phyloP scores from a whole-genome alignment of 2,329 filamentous ascomycete genomes.

The Claviceps cyperi region DNA sequence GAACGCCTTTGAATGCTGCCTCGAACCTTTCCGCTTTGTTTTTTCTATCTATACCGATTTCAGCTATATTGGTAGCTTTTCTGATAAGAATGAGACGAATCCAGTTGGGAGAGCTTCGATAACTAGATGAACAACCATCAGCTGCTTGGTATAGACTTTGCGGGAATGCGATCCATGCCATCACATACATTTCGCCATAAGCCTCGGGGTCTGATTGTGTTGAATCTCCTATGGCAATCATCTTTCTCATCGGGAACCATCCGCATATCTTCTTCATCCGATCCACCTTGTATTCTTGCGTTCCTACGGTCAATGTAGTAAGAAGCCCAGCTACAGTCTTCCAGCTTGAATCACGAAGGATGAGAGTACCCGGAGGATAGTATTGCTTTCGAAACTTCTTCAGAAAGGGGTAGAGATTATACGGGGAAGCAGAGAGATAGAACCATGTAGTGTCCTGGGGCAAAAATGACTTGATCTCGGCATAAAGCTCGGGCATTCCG shows the following conservation, averaged over 20 bases:
- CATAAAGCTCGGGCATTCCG: conserved; percentile 79
- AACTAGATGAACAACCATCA: conserved; percentile 22
- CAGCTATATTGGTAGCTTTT: conserved; percentile 62
- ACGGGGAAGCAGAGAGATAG: conserved; percentile 86
- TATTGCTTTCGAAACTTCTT: conserved; percentile 54
- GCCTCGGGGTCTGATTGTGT: conserved; percentile 86
- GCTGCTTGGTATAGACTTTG: background rate
- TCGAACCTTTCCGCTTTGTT: conserved; percentile 66
- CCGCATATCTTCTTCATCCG: conserved; percentile 62
- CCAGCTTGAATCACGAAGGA: conserved; percentile 77
- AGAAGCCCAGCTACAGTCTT: conserved; percentile 71
- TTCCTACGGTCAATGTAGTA: conserved; percentile 63
- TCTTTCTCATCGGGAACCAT: conserved; percentile 66
- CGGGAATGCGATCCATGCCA: background rate
- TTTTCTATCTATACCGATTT: conserved; percentile 54
- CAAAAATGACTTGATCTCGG: conserved; percentile 40
- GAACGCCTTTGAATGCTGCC: conserved; percentile 65
- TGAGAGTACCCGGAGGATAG: conserved; percentile 66
- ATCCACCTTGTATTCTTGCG: conserved; percentile 72
- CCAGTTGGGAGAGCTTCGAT: conserved; percentile 56
- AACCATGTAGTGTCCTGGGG: conserved; percentile 60
- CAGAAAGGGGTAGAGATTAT: conserved; percentile 85
- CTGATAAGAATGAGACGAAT: conserved; percentile 74
- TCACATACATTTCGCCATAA: conserved; percentile 61
- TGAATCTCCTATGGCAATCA: conserved; percentile 79